Base-by-base conservation (phyloP, 2,329 filamentous ascomycete genomes). In the Paracoccidioides brasiliensis region DNA sequence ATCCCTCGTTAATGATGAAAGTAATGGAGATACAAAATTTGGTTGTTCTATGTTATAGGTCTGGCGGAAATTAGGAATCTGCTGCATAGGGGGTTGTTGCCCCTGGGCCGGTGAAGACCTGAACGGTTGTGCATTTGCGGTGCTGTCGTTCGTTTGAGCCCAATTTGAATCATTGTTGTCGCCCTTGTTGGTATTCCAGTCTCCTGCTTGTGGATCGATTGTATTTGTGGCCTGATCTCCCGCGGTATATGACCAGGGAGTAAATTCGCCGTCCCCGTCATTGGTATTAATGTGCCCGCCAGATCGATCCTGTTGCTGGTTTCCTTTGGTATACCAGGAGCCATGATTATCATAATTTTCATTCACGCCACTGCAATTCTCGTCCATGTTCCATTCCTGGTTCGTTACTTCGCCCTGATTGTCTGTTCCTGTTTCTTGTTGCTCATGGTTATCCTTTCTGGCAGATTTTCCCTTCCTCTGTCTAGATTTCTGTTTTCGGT, bases 21-120 rank as follows among this genome's bases (percentile, higher is more conserved):
- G 53, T 22, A 55, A 48, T 22, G 58, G 60, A 9, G 59, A 56
- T 12, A 58, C 54, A 32, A 57, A 54, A 14, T 52, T n/a, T 5
- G 52, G 48, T n/a, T 33, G 15, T 28, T 51, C 8, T 8, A 15
- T 33, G 14, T 28, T n/a, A 6, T 22, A 28, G 9, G n/a, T 9
- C 45, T 15, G 15, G 30, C 10, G n/a, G 37, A 40, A 53, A 15
- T 44, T n/a, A 5, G 28, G 41, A 9, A 14, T 30, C n/a, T 53
- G 52, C 12, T n/a, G 41, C 35, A 22, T 45, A 8, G 32, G 35
- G 4, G 41, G 52, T 7, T 28, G n/a, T 30, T 45, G 35, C 7
- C 7, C 14, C 15, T 12, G 30, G 7, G 10, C 43, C n/a, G 15
- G 38, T 12, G 40, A 40, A 22, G 38, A 37, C 12, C 33, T 37